Evolutionary conservation across 768 basidiomycete species (phyloP).

Genomic region (Boletus eberwhitei): DNA sequence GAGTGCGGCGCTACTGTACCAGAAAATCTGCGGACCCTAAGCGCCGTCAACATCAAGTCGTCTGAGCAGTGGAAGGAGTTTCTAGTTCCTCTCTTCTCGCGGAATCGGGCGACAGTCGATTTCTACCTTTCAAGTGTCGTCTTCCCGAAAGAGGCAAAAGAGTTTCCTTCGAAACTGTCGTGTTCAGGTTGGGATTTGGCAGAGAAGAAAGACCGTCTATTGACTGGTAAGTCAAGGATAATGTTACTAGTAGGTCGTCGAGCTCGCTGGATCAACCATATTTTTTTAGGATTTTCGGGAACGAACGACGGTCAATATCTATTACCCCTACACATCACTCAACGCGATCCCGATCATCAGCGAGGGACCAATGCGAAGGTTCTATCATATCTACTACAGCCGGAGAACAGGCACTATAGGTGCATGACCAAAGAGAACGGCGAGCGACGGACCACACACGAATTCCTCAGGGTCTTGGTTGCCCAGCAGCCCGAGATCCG

Average conservation of each 20-base stretch:
- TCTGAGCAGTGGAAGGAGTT: constrained; percentile 23
- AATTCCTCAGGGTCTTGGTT: constrained; percentile 33
- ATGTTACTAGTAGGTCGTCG: no score
- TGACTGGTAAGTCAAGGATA: constrained; percentile 7
- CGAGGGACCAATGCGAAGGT: constrained; percentile 38
- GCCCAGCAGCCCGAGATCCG: constrained; percentile 34
- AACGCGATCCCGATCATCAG: constrained; percentile 29
- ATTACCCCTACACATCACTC: constrained; percentile 15
- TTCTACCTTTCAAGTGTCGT: constrained; percentile 47
- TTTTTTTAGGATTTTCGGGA: constrained; percentile 41
- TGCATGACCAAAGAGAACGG: constrained; percentile 12
- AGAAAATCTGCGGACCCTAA: no score
- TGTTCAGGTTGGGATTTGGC: constrained; percentile 55
- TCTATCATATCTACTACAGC: constrained; percentile 15
- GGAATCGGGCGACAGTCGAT: constrained; percentile 39
- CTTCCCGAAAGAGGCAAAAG: constrained; percentile 49
- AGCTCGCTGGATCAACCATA: neutral
- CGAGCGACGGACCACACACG: constrained; percentile 7
- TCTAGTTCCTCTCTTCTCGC: constrained; percentile 35
- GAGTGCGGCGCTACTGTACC: neutral
- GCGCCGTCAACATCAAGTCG: constrained; percentile 37
- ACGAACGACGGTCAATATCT: constrained; percentile 48
- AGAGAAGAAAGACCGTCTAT: constrained; percentile 24
- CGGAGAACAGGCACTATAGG: constrained; percentile 40
- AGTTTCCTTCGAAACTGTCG: constrained; percentile 45